Evolutionary conservation across 2,329 filamentous ascomycete genomes (phyloP).

Genomic region (Ceratocystis lukuohia): DNA sequence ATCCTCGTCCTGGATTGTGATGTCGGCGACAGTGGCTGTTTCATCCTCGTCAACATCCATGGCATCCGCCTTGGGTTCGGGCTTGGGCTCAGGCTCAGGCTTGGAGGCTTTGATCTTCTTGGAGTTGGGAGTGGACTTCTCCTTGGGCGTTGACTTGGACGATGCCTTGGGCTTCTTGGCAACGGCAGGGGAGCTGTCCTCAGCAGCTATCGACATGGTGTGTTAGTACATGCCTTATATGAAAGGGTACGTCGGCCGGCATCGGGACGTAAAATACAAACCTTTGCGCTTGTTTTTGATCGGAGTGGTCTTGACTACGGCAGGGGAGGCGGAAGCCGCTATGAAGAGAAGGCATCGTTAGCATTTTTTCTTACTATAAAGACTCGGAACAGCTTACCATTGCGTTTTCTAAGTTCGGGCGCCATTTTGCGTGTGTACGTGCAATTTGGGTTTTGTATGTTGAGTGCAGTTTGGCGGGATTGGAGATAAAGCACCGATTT

Average conservation of each 20-base stretch:
- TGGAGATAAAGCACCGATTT: not conserved
- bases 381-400: slow-evolving; percentile 24
- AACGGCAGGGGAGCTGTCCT: slow-evolving; percentile 33
- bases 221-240: slow-evolving; percentile 12
- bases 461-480: slow-evolving; percentile 16
- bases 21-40: slow-evolving; percentile 23
- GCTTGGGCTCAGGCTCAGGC: slow-evolving; percentile 4
- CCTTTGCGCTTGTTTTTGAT: slow-evolving; percentile 28
- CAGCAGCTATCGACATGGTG: slow-evolving; percentile 27
- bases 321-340: slow-evolving; percentile 13
- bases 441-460: slow-evolving; percentile 20
- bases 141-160: slow-evolving; percentile 28
- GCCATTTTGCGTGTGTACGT: slow-evolving; percentile 29
- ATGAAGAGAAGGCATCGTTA: slow-evolving; percentile 6
- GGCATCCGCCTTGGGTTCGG: slow-evolving; percentile 20
- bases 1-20: slow-evolving; percentile 26
- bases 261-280: slow-evolving; percentile 20
- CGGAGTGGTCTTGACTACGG: slow-evolving; percentile 18
- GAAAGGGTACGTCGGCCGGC: not conserved
- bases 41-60: slow-evolving; percentile 22
- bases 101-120: slow-evolving; percentile 8
- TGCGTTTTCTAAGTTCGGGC: slow-evolving; percentile 31
- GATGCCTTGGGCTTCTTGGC: slow-evolving; percentile 35
- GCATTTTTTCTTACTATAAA: not conserved
- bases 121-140: slow-evolving; percentile 12